Percentiles rank a stretch among this genome's conserved stretches.
These are phyloP conservation scores for Fusarium torulosum DNA, from an alignment of 2,329 filamentous ascomycete genomes.

Conservation along the genomic window DNA sequence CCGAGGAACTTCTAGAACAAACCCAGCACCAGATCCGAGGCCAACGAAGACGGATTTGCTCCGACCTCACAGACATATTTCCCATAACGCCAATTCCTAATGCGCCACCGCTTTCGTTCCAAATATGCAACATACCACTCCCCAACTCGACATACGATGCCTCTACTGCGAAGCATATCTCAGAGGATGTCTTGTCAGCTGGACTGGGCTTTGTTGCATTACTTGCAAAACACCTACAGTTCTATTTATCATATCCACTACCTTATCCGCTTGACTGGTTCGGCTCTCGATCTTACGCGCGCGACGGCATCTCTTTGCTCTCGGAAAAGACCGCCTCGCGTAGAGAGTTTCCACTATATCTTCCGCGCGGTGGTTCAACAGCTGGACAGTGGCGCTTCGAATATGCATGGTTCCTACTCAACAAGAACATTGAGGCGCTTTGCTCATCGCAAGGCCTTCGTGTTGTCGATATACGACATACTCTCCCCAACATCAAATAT, in stretches of 20 bases:
- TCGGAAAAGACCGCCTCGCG: conserved; percentile 63
- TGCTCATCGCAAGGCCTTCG: conserved; percentile 76
- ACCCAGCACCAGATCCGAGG: conserved; percentile 78
- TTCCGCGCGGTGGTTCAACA: conserved; percentile 69
- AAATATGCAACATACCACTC: conserved; percentile 81
- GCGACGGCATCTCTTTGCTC: conserved; percentile 77
- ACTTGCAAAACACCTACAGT: conserved; percentile 79
- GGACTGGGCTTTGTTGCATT: conserved; percentile 85
- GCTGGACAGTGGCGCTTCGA: conserved; percentile 90
- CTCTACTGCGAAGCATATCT: conserved; percentile 57
- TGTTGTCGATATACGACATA: conserved; percentile 91
- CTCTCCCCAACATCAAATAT: conserved; percentile 93
- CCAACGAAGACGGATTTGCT: conserved; percentile 89
- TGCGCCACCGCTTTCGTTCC: conserved; percentile 78
- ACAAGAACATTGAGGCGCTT: conserved; percentile 88
- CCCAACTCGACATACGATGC: conserved; percentile 83
- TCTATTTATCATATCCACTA: conserved; percentile 82
- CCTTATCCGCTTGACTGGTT: conserved; percentile 82
- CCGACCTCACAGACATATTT: conserved; percentile 83
- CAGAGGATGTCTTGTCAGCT: conserved; percentile 81
- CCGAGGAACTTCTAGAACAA: conserved; percentile 65
- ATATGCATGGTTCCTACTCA: conserved; percentile 95
- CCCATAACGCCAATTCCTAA: conserved; percentile 76
- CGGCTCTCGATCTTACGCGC: conserved; percentile 80
- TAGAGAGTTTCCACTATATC: conserved; percentile 84